These are phyloP conservation scores for Ceratobasidium sp. DNA, from an alignment of 1,284 basidiomycete species.

Conservation along the genomic window DNA sequence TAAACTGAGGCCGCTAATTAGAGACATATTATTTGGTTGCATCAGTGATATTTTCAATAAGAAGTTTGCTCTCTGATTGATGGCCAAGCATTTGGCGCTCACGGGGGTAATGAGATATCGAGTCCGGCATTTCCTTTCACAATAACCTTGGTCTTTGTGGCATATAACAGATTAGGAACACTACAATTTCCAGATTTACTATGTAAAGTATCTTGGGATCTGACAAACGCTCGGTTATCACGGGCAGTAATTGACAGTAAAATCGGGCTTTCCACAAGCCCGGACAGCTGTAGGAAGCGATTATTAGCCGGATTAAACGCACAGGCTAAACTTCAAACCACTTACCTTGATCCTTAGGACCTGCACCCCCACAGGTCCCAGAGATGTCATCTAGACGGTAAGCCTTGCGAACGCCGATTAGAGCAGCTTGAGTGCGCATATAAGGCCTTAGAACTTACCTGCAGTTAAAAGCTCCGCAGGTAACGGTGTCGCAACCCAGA, in stretches of 20 bases:
- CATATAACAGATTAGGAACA: no score
- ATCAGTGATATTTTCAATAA: not conserved
- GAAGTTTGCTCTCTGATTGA: not conserved
- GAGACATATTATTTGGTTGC: not conserved
- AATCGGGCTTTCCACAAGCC: not conserved
- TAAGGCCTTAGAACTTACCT: not conserved
- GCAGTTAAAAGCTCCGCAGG: no score
- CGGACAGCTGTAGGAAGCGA: not conserved
- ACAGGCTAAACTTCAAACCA: not conserved
- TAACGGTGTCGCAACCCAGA: conserved; percentile 34
- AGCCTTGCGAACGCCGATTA: not conserved
- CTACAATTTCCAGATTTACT: not conserved
- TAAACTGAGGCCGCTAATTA: not conserved
- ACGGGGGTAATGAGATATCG: no score
- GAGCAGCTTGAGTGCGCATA: not conserved
- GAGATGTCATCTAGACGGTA: conserved; percentile 41
- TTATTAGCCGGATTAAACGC: not conserved
- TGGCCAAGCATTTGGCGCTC: not conserved
- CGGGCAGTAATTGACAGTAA: not conserved
- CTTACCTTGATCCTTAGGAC: conserved; percentile 25
- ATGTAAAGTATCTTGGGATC: not conserved
- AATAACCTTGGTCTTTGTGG: no score
- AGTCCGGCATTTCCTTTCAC: no score
- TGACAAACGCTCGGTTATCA: not conserved
- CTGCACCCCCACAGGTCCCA: conserved; percentile 27